Base-by-base conservation (phyloP, 495 filamentous ascomycete genomes). In the Staphylotrichum tortipilum region DNA sequence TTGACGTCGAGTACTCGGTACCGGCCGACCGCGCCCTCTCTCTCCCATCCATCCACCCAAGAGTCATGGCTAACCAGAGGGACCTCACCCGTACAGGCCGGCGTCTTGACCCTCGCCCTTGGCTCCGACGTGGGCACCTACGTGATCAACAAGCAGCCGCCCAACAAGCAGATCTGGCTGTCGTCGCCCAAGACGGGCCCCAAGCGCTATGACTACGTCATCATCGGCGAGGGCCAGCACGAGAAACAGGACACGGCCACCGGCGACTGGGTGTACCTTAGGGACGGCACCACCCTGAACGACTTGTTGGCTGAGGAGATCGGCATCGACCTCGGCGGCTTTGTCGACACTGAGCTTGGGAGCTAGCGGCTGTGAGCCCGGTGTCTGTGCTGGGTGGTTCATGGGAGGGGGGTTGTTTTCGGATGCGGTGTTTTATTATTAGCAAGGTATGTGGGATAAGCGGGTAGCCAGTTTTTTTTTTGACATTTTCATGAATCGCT, bases 91-190 rank as follows among this genome's bases (percentile, higher is more conserved):
- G 3, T 4, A 17, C 53, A 94, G 87, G 79, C 86, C 43, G 94
- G 92, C 39, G 88, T 97, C 38, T 68, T 99, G 43, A 90, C 81
- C 50, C 65, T 97, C 50, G 68, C 64, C 18, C 68, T 85, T 34
- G 77, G 69, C 3, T 71, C 76, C 1, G 68, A 76, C 0, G 61
- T 78, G 11, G 91, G 90, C 41, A 89, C 79, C 19, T 98, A 89
- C 57, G 84, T 97, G 3, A 74, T 98, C 62, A 97, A 97, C 78
- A 98, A 98, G 70, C 92, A 97, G 66, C 92, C 92, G 0, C 88
- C 89, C 17, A 97, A 94, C 74, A 88, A 84, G 71, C 92, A 98
- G 66, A 91, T 98, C 60, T 98, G 94, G 92, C 80, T 98, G 22
- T 89, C 86, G 29, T 95, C 89, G 17, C 92, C 92, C 5, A 74